Base-by-base conservation (phyloP, 768 basidiomycete species). In the Cystofilobasidium ferigula region DNA sequence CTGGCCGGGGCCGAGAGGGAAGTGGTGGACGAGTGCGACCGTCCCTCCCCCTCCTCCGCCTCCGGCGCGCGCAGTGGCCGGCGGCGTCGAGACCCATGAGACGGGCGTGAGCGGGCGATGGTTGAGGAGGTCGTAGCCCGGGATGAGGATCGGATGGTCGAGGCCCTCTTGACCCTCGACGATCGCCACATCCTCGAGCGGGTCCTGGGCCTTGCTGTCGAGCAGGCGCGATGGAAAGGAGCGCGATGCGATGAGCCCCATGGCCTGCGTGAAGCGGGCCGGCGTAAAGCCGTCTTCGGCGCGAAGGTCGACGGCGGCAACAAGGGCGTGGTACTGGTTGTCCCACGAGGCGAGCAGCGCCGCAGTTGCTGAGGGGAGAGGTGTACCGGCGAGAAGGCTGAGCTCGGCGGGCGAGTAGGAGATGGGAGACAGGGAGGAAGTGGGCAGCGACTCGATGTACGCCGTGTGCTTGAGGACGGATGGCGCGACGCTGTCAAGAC, bases 141-240 rank as follows among this genome's bases (percentile, higher is more conserved):
- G 93, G 43, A 97, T 79, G 36, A 97, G 82, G 14, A 95, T 79
- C 0, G 91, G 89, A 69, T 86, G 80, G 0, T 85, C 83, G 35
- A 69, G 64, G 24, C 68, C 63, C 14, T 68, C 51, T n/a, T 54
- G 51, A 14, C 28, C 30, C 14, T 32, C 51, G 30, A 8, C 30
- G 9, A 2, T 1, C 28, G 2, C 28, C 7, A 7, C 28, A 2
- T 54, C 28, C 3, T 26, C 51, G 7, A 54, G 51, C 3, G 51
- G 51, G 51, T 54, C 51, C 28, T 30, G 51, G 18, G 7, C 3
- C 28, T 6, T 2, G 12, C 62, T 61, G 22, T 68, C 68, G 34
- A 95, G 80, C 26, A 97, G 77, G 9, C 84, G 83, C 0, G 92
- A 95, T 0, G 92, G 89, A 72, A 95, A 97, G 0, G 90, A 87